Evolutionary conservation across 768 basidiomycete genomes (phyloP).

Genomic region (Mrakia frigida): DNA sequence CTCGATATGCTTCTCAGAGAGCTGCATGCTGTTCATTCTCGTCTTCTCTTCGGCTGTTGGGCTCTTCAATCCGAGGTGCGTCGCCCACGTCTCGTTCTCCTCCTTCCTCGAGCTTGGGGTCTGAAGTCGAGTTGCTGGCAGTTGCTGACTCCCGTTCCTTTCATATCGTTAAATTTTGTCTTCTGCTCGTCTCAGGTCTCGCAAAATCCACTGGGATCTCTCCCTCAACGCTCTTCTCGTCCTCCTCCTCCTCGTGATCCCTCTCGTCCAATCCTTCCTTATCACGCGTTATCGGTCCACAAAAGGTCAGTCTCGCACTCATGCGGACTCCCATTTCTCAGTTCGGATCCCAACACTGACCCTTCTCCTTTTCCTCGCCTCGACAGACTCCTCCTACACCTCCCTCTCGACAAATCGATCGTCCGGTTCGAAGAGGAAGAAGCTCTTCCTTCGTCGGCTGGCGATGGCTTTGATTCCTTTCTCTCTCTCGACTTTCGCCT

Average conservation of each 20-base stretch:
- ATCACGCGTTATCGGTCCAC: slow-evolving; percentile 37
- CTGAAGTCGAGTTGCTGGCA: not conserved
- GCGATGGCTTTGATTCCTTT: slow-evolving; percentile 61
- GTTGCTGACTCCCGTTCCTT: no score
- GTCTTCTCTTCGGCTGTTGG: slow-evolving; percentile 65
- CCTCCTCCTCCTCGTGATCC: slow-evolving; percentile 62
- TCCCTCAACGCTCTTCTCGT: slow-evolving; percentile 60
- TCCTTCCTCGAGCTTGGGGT: not conserved
- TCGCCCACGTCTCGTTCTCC: slow-evolving; percentile 27
- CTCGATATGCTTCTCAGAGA: slow-evolving; percentile 56
- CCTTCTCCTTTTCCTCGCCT: not conserved
- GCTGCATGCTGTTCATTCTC: slow-evolving; percentile 64
- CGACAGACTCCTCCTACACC: slow-evolving; percentile 6
- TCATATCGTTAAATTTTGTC: not conserved
- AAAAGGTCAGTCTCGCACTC: not conserved
- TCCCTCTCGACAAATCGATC: not conserved
- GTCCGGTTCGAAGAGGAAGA: slow-evolving; percentile 5
- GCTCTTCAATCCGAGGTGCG: slow-evolving; percentile 56
- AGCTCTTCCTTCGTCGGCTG: not conserved
- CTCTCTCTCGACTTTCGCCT: slow-evolving; percentile 52
- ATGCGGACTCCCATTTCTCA: not conserved
- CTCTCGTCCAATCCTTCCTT: slow-evolving; percentile 48
- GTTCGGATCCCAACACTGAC: not conserved
- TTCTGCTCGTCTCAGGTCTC: slow-evolving; percentile 48
- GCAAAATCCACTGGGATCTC: slow-evolving; percentile 62